Conservation (phyloP, 495 filamentous ascomycete species). For the Rostrohypoxylon terebratum region DNA sequence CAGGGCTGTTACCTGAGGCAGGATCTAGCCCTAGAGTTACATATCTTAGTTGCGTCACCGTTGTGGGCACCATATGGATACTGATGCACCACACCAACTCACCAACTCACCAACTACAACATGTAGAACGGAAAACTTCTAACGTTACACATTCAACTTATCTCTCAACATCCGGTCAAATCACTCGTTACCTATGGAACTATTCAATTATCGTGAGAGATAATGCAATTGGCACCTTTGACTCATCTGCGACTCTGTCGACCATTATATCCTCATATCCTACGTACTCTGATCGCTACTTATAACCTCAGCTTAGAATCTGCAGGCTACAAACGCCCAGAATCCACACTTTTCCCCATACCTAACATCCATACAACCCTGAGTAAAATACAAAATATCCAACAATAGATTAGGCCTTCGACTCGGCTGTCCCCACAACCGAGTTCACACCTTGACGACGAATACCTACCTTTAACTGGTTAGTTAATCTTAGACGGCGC, state of each 20-base stretch:
- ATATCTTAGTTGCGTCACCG: background rate
- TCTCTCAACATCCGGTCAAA: background rate
- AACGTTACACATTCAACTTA: slow-evolving; percentile 1
- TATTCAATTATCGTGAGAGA: background rate
- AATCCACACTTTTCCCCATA: background rate
- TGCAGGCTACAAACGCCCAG: background rate
- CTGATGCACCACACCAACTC: background rate
- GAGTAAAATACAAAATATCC: background rate
- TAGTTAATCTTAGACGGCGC: slow-evolving; percentile 32
- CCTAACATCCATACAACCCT: background rate
- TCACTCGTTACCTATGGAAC: background rate
- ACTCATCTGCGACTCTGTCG: background rate
- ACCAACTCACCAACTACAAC: background rate
- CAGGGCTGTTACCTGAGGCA: background rate
- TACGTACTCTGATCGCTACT: background rate
- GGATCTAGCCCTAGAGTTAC: no score
- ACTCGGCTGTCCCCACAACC: slow-evolving; percentile 25
- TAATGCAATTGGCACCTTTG: background rate
- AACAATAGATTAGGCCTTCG: slow-evolving; percentile 31
- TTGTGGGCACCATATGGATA: slow-evolving; percentile 7
- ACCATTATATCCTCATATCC: slow-evolving; percentile 7
- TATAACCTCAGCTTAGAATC: background rate
- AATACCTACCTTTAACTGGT: slow-evolving; percentile 20
- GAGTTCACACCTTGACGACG: slow-evolving; percentile 6
- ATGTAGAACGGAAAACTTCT: background rate